Evolutionary conservation across 176 grass and related monocot genomes (phyloP), one percentile per base, ranked within the genome.

Genomic region (Calamus simplicifolius): DNA sequence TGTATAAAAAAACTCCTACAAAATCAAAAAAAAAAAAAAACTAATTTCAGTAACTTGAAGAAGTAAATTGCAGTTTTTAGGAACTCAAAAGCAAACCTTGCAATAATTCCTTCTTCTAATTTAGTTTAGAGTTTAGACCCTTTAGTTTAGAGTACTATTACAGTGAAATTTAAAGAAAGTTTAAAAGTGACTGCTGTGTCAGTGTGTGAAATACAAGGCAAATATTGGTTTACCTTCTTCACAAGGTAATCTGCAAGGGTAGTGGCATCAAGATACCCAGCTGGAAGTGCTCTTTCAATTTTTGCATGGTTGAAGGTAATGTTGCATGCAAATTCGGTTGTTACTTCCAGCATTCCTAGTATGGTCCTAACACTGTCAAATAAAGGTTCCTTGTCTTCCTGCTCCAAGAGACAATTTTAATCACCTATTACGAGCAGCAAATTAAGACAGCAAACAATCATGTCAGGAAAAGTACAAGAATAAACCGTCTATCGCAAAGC

Each of bases 181-280:
- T 43, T 13, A 43, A 43, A 43, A 12, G 6, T 43, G 35, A 43
- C 6, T 13, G 35, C 35, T 43, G 35, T 13, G 35, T 13, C 35
- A 12, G 8, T 13, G 35, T 19, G 5, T 29, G 19, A 54, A 54
- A 54, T 61, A 6, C 26, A 10, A 4, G 54, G 16, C 18, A 38
- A 26, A 19, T 19, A 30, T 30, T 7, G 16, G 8, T 73, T 78
- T 89, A 97, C 93, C 87, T 92, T 97, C 70, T 91, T 92, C 58
- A 97, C 93, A 57, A 97, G 93, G 80, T 97, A 97, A 91, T 97
- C 93, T 8, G 88, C 93, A 58, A 97, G 73, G 25, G 93, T 97
- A n/a, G 92, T 97, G 51, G 92, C 92, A 76, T 97, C 93, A 48
- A 97, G 73, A 80, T 97, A 81, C 26, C 93, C 93, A 56, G 87